Evolutionary conservation across 805 yeast species (phyloP).

Genomic region (Kazachstania psychrophila): DNA sequence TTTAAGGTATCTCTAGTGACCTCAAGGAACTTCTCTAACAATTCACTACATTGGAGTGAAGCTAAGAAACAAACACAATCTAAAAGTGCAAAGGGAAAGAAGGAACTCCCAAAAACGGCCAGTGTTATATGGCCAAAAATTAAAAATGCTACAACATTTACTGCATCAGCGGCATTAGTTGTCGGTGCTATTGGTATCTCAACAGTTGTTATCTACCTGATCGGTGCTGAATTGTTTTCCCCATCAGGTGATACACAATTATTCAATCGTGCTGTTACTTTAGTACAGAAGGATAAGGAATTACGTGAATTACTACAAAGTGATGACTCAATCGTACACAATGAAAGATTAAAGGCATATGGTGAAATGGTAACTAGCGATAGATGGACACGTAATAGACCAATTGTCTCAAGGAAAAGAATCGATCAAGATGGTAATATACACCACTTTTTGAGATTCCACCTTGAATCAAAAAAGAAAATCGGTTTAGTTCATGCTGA

Average conservation of each 20-base stretch:
- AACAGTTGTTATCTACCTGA: conserved; percentile 58
- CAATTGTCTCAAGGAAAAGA: conserved; percentile 55
- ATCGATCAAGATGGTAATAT: conserved; percentile 70
- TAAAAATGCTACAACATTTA: conserved; percentile 50
- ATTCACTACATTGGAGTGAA: neutral
- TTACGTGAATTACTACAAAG: conserved; percentile 52
- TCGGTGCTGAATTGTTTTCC: conserved; percentile 69
- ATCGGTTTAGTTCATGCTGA: conserved; percentile 72
- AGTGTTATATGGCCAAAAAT: conserved; percentile 35
- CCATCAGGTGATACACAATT: conserved; percentile 90
- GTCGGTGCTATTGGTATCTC: conserved; percentile 64
- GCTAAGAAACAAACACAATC: neutral
- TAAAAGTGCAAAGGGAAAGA: neutral
- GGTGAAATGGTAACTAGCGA: conserved; percentile 62
- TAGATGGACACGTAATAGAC: conserved; percentile 83
- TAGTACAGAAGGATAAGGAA: conserved; percentile 58
- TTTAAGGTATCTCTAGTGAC: neutral
- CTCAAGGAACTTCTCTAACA: neutral
- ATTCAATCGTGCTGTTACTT: conserved; percentile 74
- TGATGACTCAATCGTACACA: conserved; percentile 31
- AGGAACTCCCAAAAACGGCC: neutral
- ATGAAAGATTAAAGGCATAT: conserved; percentile 66
- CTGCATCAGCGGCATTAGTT: conserved; percentile 52
- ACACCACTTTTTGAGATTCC: conserved; percentile 76
- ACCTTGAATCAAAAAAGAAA: conserved; percentile 60